These are phyloP conservation scores for Aspergillus pseudotamarii DNA, from an alignment of 2,329 filamentous ascomycete species.

Conservation along the genomic window DNA sequence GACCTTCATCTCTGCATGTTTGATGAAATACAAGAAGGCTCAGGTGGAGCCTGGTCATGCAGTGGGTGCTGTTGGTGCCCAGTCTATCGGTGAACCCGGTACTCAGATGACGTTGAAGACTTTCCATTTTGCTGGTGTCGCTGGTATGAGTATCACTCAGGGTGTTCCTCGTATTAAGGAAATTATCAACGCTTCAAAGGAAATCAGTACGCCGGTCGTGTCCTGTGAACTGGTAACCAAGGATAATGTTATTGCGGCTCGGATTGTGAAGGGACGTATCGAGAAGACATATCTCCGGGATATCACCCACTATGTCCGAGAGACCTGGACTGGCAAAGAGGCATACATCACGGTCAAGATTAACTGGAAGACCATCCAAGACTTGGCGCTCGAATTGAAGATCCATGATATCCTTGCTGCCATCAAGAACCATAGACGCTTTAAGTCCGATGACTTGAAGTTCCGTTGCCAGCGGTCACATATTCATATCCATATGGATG, in stretches of 20 bases:
- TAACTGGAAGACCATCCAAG: conserved; percentile 75
- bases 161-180: conserved; percentile 99
- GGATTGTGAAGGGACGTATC: conserved; percentile 87
- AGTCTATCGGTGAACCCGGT: conserved; percentile 96
- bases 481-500: conserved; percentile 73
- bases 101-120: conserved; percentile 99
- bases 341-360: conserved; percentile 80
- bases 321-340: conserved; percentile 78
- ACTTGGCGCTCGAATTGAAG: conserved; percentile 78
- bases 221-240: conserved; percentile 80
- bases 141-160: conserved; percentile 98
- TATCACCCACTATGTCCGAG: conserved; percentile 77
- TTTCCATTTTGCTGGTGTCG: conserved; percentile 99
- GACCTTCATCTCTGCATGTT: conserved; percentile 77
- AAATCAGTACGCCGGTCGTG: conserved; percentile 93
- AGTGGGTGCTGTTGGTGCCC: conserved; percentile 92
- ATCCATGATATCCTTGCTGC: conserved; percentile 73
- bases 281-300: conserved; percentile 93
- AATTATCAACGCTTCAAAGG: conserved; percentile 97
- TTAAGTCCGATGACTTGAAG: conserved; percentile 67
- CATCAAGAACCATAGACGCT: conserved; percentile 78
- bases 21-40: conserved; percentile 88
- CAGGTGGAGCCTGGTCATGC: conserved; percentile 93
- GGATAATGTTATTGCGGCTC: conserved; percentile 74
- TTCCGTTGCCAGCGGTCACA: conserved; percentile 54